A percentile compares a stretch with the other conserved stretches of the same genome.
phyloP scores from a whole-genome alignment of 1,139 yeast genomes.

The Yamadazyma aaseri region DNA sequence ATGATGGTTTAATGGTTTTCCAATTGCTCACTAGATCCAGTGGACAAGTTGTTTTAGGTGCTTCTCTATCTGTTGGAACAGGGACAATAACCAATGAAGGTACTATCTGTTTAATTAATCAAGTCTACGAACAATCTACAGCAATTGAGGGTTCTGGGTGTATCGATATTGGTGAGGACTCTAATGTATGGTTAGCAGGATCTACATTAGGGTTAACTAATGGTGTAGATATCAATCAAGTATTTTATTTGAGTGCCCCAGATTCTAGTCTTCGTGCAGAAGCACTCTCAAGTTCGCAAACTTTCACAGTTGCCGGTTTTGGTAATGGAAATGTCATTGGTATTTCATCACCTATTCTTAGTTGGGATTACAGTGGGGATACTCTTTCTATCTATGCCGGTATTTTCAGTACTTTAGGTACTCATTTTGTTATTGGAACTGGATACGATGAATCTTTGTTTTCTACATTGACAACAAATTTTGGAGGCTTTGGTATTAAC shows the following conservation, averaged over 20 bases:
- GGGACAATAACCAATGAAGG: slow-evolving; percentile 23
- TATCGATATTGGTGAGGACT: slow-evolving; percentile 19
- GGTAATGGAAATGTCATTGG: slow-evolving; percentile 29
- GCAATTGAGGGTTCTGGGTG: slow-evolving; percentile 26
- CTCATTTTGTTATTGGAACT: slow-evolving; percentile 25
- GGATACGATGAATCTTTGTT: slow-evolving; percentile 18
- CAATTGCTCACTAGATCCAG: slow-evolving; percentile 17
- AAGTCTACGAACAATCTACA: slow-evolving; percentile 22
- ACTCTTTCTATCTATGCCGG: slow-evolving; percentile 6
- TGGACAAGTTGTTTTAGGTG: slow-evolving; percentile 20
- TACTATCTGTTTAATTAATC: slow-evolving; percentile 24
- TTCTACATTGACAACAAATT: slow-evolving; percentile 12
- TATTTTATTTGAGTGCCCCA: slow-evolving; percentile 20
- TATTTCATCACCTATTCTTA: slow-evolving; percentile 16
- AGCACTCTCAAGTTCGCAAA: slow-evolving; percentile 15
- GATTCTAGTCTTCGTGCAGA: slow-evolving; percentile 20
- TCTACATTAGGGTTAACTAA: slow-evolving; percentile 13
- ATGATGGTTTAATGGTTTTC: slow-evolving; percentile 26
- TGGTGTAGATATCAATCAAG: slow-evolving; percentile 16
- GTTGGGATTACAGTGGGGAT: slow-evolving; percentile 9
- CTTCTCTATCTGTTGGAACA: slow-evolving; percentile 8
- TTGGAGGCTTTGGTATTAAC: slow-evolving; percentile 17
- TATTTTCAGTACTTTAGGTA: slow-evolving; percentile 12
- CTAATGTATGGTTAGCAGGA: slow-evolving; percentile 20
- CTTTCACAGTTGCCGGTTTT: slow-evolving; percentile 24